Evolutionary conservation across 805 yeast species (phyloP), one percentile per base, ranked within the genome.

Genomic region (Maudiozyma barnettii): DNA sequence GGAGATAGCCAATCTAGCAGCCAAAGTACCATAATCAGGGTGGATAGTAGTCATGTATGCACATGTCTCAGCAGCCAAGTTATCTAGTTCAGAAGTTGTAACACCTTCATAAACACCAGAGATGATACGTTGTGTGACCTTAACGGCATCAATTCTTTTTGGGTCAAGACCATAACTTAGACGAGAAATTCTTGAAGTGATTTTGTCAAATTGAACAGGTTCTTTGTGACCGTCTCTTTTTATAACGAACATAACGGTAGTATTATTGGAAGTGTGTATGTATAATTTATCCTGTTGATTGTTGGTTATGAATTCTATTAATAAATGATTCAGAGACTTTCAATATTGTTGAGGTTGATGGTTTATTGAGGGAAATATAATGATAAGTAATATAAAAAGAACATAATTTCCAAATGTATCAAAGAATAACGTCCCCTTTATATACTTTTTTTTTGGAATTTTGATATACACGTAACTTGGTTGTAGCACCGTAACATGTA

Each of bases 21-120:
- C 96, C 56, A 89, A 75, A 39, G 80, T 79, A 30, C 96, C 95
- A 59, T 91, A 90, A 69, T 91, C 97, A n/a, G 97, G 97, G 66
- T 91, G 98, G 52, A 84, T 78, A 14, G 96, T 90, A 48, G 96
- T 87, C 95, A 91, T 84, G 58, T 82, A 84, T 39, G 97, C 96
- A 45, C 95, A 91, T 31, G 96, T 87, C 69, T 91, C 98, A 39
- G 97, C 96, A 39, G 96, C 88, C 41, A 81, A 69, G 56, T 79
- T 77, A 54, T 79, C 85, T 47, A 83, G 71, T 65, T 89, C 96
- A 49, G 79, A 75, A 48, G 96, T 89, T 60, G 87, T 85, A 45
- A 90, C 97, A 56, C 96, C 96, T 60, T 86, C 90, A 66, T 89
- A 88, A 16, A 63, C 48, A 46, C 63, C 97, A n/a, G 87, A 77